Evolutionary conservation across 495 filamentous ascomycete species (phyloP).

Genomic region (Tuber umbilicatum): DNA sequence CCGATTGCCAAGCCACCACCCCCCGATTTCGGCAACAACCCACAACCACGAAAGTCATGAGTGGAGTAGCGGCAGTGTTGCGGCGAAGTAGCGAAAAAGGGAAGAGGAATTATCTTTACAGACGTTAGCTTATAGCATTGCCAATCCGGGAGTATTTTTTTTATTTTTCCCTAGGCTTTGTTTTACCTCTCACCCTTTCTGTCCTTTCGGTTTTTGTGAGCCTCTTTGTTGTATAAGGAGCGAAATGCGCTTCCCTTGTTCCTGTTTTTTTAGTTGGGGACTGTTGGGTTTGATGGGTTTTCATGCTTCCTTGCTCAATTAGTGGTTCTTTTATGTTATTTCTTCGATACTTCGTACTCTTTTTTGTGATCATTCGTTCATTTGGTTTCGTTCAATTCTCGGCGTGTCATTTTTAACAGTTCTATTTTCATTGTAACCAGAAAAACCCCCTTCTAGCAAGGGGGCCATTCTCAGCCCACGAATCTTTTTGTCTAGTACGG

Average conservation of each 20-base stretch:
- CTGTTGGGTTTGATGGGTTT: not conserved
- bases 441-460: not conserved
- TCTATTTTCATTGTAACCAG: not conserved
- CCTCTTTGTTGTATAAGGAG: not conserved
- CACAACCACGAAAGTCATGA: conserved; percentile 28
- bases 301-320: not conserved
- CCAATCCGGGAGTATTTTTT: not conserved
- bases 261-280: not conserved
- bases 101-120: not conserved
- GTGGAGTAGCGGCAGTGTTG: not conserved
- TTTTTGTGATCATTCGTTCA: not conserved
- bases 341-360: not conserved
- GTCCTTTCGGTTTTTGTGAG: not conserved
- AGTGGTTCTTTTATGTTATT: conserved; percentile 1
- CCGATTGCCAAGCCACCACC: conserved; percentile 56
- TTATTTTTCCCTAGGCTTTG: not conserved
- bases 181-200: not conserved
- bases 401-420: not conserved
- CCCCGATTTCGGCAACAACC: conserved; percentile 38
- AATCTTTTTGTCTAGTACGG: not conserved
- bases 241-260: not conserved
- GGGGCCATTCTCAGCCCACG: not conserved
- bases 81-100: not conserved
- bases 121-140: not conserved
- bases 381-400: not conserved